Evolutionary conservation across 768 basidiomycete genomes (phyloP), one percentile per base, ranked within the genome.

Genomic region (Gelatoporia subvermispora): DNA sequence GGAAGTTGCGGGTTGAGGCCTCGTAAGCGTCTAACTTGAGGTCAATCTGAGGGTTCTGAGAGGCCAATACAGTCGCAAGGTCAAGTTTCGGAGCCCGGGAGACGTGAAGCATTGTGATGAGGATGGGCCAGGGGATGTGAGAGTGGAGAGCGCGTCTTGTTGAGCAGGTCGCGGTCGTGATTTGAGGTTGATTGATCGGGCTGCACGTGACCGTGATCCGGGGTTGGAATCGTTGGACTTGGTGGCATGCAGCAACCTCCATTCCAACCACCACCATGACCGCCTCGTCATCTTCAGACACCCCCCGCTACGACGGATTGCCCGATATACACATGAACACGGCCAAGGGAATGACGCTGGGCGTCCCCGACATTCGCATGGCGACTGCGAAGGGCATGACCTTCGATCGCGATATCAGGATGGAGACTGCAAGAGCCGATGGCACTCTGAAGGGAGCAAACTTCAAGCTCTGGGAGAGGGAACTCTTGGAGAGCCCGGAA

Each of bases 251-350:
- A 7, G 28, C 28, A 31, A 31, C 28, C 28, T 31, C 28, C 28
- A 7, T 13, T 31, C 13, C 28, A 13, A 7, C 28, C 28, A 31
- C 28, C 28, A 31, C 13, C 28, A 31, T 31, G 28, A 13, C 28
- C 5, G 28, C 28, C 28, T 5, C 28, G 5, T 13, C 28, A 5
- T 13, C 28, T 13, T 31, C 28, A 5, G 34, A 36, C 35, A 45
- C 38, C 16, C 28, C 20, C 28, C 36, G 24, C 43, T 69, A 70
- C 59, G 70, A 61, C 46, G 85, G 87, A 41, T 67, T 69, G 56
- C 71, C 65, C 47, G 87, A 91, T 61, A 70, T 88, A 5, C 83
- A 82, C 60, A 91, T 92, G 90, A 79, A 82, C 54, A 89, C 91
- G 1, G 80, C 87, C 23, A 88, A 81, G 62, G 82, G 77, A 15